A percentile compares a stretch with the other conserved stretches of the same genome.
Conservation (phyloP, 108 stramenopile species). For the Nitzschia sp. region DNA sequence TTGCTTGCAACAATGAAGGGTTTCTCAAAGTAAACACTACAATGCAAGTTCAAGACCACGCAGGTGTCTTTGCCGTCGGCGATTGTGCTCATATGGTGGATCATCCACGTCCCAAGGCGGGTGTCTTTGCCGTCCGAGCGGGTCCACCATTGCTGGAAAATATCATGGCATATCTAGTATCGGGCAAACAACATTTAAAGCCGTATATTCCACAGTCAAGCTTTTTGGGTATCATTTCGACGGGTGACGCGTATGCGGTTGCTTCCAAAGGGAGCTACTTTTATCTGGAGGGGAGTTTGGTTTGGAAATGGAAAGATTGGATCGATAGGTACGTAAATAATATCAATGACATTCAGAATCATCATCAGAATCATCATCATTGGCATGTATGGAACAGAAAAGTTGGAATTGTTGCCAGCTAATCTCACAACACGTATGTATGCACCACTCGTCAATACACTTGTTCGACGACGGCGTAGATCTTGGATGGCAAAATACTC, state of each 20-base stretch:
- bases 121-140: conserved; percentile 80
- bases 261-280: conserved; percentile 48
- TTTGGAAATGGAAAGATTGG: conserved; percentile 74
- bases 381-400: too few species aligned
- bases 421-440: too few species aligned
- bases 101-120: conserved; percentile 65
- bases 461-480: conserved; percentile 20
- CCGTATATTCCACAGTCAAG: conserved; percentile 23
- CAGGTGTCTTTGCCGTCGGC: conserved; percentile 64
- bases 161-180: conserved; percentile 28
- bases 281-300: conserved; percentile 47
- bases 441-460: not conserved
- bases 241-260: conserved; percentile 62
- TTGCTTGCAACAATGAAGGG: conserved; percentile 38
- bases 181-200: not conserved
- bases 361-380: too few species aligned
- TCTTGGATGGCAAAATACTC: conserved; percentile 65
- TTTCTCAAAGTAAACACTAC: conserved; percentile 54
- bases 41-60: conserved; percentile 33
- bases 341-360: too few species aligned
- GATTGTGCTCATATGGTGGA: conserved; percentile 56
- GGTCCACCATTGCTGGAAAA: conserved; percentile 63
- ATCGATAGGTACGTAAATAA: conserved; percentile 47
- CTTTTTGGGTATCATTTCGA: conserved; percentile 64
- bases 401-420: too few species aligned